Percentiles rank a stretch among this genome's conserved stretches.
Evolutionary conservation across 2,329 filamentous ascomycete genomes (phyloP).

Genomic region (Neofusicoccum parvum): DNA sequence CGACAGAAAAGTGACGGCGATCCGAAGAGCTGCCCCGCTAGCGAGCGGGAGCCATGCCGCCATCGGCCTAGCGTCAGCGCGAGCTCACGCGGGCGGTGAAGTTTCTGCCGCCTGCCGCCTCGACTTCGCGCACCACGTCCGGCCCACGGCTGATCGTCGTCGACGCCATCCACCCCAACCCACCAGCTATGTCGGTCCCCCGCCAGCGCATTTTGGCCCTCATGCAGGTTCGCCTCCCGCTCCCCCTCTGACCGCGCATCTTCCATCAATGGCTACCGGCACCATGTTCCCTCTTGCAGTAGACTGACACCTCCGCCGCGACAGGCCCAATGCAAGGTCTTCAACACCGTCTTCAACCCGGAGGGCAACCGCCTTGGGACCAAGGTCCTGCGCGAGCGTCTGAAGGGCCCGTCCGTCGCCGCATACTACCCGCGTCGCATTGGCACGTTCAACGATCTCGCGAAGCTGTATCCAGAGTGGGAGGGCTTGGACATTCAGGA

Average conservation of each 20-base stretch:
- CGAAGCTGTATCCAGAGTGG: constrained; percentile 68
- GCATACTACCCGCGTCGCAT: constrained; percentile 85
- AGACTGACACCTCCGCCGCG: no score
- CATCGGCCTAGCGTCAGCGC: no score
- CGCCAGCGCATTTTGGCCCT: constrained; percentile 64
- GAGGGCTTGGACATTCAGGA: constrained; percentile 74
- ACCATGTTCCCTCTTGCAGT: not conserved
- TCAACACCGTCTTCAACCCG: constrained; percentile 89
- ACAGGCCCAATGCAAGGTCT: constrained; percentile 90
- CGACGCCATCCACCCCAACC: not conserved
- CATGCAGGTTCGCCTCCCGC: constrained; percentile 65
- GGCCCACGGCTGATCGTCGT: not conserved
- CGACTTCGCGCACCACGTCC: not conserved
- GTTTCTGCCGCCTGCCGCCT: not conserved
- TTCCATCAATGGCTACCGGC: not conserved
- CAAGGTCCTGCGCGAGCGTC: constrained; percentile 85
- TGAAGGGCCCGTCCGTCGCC: constrained; percentile 79
- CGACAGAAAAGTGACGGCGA: not conserved
- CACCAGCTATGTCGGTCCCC: constrained; percentile 51
- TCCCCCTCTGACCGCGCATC: not conserved
- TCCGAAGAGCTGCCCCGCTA: constrained; percentile 7
- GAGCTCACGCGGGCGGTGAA: no score
- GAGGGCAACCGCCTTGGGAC: constrained; percentile 80
- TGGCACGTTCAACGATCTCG: constrained; percentile 72
- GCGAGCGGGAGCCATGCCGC: not conserved